Evolutionary conservation across 257 asterid genomes (phyloP), one percentile per base, ranked within the genome.

Genomic region (Gynochthodes officinalis): DNA sequence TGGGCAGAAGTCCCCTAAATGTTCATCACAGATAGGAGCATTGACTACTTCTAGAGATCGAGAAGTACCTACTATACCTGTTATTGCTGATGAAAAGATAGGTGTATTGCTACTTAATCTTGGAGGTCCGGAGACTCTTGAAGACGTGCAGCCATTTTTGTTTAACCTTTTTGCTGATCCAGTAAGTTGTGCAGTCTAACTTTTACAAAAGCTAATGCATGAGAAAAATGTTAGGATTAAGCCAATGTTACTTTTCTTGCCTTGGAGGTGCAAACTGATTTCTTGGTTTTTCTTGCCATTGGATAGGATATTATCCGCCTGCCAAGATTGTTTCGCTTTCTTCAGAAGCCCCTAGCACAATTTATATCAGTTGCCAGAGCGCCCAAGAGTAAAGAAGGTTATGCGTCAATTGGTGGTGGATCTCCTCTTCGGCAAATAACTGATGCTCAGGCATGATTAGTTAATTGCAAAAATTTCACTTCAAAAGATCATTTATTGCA

Each of bases 381-480:
- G 18, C 92, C 97, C 21, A 94, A 94, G 90, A 94, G 99, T 86
- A 91, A 83, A 84, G 97, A 94, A 82, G 99, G 99, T 54, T 94
- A 91, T 86, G 99, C 99, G 80, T 86, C 99, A 75, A 94, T 94
- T 67, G 99, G 99, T 69, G 97, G 99, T 68, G 99, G 99, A 73
- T 94, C 99, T 82, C 97, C 99, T 74, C 92, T 94, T 73, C 96
- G 99, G 43, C 97, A 95, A 59, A 94, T 94, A 71, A 94, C 99
- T 64, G 97, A 94, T 86, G 97, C 84, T 58, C 99, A 94, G 97
- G 99, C 83, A 81, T 76, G 88, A 43, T 76, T 67, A 52, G 64
- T 53, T 64, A 49, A 23, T 53, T 5, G 40, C 64, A 61, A 19
- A 67, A 53, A 65, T 64, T 55, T 65, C 16, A 65, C 59, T 42